Percentiles rank a stretch among this genome's conserved stretches.
Conservation (phyloP, 2,329 filamentous ascomycete species). For the Cryoendolithus antarcticus region DNA sequence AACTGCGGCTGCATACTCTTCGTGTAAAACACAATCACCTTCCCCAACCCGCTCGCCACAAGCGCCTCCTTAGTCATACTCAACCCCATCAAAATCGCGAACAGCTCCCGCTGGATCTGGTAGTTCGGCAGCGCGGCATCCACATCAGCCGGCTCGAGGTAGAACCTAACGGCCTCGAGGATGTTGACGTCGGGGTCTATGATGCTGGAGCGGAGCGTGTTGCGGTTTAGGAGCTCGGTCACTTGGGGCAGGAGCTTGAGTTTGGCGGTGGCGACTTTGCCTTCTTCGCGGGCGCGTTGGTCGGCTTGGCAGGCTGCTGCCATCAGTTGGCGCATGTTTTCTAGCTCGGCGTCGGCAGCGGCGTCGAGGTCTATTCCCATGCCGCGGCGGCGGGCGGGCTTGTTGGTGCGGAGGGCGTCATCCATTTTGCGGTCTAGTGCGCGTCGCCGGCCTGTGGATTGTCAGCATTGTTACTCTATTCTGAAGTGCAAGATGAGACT, state of each 20-base stretch:
- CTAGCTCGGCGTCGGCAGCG: slow-evolving; percentile 80
- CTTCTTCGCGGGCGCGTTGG: slow-evolving; percentile 65
- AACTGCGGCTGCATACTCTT: slow-evolving; percentile 83
- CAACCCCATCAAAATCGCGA: slow-evolving; percentile 64
- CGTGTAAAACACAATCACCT: slow-evolving; percentile 93
- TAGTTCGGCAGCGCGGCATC: slow-evolving; percentile 92
- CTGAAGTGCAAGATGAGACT: slow-evolving; percentile 20
- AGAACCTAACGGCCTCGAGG: slow-evolving; percentile 88
- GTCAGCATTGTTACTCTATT: slow-evolving; percentile 1
- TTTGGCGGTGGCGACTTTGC: slow-evolving; percentile 79
- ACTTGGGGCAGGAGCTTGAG: slow-evolving; percentile 89
- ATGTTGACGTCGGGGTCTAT: slow-evolving; percentile 93
- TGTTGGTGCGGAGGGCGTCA: slow-evolving; percentile 73
- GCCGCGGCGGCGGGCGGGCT: slow-evolving; percentile 61
- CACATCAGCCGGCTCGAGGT: slow-evolving; percentile 76
- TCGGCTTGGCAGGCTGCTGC: slow-evolving; percentile 79
- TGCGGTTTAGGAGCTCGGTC: slow-evolving; percentile 75
- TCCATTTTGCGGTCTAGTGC: slow-evolving; percentile 82
- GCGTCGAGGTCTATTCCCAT: slow-evolving; percentile 87
- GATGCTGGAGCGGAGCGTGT: slow-evolving; percentile 70
- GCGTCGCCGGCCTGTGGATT: slow-evolving; percentile 49
- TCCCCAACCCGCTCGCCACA: slow-evolving; percentile 84
- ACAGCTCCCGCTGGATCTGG: slow-evolving; percentile 92
- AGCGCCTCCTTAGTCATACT: slow-evolving; percentile 86
- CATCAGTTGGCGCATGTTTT: slow-evolving; percentile 78